Percentiles rank a stretch among this genome's conserved stretches.
These are phyloP conservation scores for Amanita polypyramis DNA, from an alignment of 768 basidiomycete genomes.

Conservation along the genomic window DNA sequence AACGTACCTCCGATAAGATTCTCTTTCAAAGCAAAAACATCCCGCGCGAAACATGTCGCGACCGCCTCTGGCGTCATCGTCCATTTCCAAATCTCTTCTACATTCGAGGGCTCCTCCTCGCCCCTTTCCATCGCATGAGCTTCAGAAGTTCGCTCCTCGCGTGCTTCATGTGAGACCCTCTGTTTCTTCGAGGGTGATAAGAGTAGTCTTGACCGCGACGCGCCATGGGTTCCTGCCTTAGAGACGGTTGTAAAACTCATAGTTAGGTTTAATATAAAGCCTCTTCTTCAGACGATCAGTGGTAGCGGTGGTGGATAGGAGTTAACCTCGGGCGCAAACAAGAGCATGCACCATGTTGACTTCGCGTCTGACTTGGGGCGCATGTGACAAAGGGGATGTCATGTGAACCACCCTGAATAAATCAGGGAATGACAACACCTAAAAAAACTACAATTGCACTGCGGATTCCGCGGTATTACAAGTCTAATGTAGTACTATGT, in stretches of 20 bases:
- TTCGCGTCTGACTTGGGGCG: not conserved
- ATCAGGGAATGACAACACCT: too few relatives aligned
- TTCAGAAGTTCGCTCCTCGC: not conserved
- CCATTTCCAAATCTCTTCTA: conserved; percentile 38
- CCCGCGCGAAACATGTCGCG: conserved; percentile 44
- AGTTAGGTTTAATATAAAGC: not conserved
- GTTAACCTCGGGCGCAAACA: not conserved
- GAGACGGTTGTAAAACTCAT: conserved; percentile 10
- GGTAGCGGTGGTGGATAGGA: too few relatives aligned
- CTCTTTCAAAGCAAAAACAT: conserved; percentile 37
- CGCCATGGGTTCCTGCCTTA: not conserved
- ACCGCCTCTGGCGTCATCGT: conserved; percentile 44
- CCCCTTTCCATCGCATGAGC: not conserved
- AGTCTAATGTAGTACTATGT: not conserved
- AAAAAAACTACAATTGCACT: too few relatives aligned
- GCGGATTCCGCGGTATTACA: not conserved
- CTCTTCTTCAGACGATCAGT: not conserved
- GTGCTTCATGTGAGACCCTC: conserved; percentile 3
- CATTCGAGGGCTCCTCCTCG: not conserved
- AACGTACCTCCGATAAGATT: conserved; percentile 20
- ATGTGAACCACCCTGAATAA: too few relatives aligned
- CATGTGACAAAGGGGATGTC: not conserved
- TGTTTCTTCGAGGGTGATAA: conserved; percentile 10
- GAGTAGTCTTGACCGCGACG: conserved; percentile 3
- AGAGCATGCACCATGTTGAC: not conserved